These are phyloP conservation scores for Nigrograna mackinnonii DNA, from an alignment of 2,329 filamentous ascomycete genomes.

Conservation along the genomic window DNA sequence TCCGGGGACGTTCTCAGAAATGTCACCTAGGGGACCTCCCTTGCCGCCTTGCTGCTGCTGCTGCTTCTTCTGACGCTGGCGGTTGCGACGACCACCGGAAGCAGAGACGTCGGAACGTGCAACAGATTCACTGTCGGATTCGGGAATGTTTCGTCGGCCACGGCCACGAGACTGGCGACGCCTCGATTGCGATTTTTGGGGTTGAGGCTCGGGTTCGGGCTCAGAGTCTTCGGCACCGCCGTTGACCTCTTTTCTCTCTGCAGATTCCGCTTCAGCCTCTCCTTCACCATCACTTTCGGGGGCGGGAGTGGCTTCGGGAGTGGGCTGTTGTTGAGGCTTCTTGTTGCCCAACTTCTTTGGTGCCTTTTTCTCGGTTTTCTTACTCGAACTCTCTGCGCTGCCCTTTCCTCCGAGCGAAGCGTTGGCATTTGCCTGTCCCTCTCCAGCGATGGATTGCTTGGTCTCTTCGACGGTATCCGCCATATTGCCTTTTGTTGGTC, in stretches of 20 bases:
- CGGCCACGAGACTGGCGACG: constrained; percentile 55
- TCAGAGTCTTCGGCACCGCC: constrained; percentile 46
- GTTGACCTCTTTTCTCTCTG: constrained; percentile 39
- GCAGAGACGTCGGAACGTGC: constrained; percentile 58
- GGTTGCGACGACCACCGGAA: constrained; percentile 59
- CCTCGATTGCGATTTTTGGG: constrained; percentile 48
- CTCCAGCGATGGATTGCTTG: constrained; percentile 39
- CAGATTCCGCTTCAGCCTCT: constrained; percentile 47
- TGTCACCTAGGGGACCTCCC: constrained; percentile 56
- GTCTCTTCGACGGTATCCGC: constrained; percentile 42
- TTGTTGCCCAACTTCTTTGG: constrained; percentile 55
- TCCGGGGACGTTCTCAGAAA: constrained; percentile 58
- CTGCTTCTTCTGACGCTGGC: constrained; percentile 56
- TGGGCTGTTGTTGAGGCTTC: constrained; percentile 48
- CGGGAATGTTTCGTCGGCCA: constrained; percentile 46
- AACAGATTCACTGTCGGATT: constrained; percentile 59
- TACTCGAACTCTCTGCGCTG: constrained; percentile 43
- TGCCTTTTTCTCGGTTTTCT: constrained; percentile 52
- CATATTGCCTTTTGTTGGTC: constrained; percentile 28
- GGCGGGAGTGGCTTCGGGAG: constrained; percentile 52
- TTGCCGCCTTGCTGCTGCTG: constrained; percentile 36
- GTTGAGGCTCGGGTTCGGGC: constrained; percentile 50
- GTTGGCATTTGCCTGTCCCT: constrained; percentile 41
- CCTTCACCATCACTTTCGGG: constrained; percentile 47
- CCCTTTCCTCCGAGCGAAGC: constrained; percentile 40